Conservation (phyloP, 495 filamentous ascomycete genomes). For the Penicillium angulare region DNA sequence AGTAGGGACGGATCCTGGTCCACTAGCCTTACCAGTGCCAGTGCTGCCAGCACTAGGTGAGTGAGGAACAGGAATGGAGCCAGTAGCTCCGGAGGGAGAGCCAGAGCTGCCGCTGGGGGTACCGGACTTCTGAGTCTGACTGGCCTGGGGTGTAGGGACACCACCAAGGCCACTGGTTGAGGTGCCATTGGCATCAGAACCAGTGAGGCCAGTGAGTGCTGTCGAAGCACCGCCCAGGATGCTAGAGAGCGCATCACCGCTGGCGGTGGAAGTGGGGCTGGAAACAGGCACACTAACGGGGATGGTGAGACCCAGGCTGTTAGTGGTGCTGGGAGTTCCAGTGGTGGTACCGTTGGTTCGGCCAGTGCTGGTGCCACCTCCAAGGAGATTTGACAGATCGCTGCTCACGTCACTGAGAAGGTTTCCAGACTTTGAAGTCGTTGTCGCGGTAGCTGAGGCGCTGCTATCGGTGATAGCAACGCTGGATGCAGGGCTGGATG, state of each 20-base stretch:
- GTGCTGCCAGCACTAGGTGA: conserved; percentile 12
- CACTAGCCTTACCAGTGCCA: conserved; percentile 14
- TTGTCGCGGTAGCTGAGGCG: conserved; percentile 1
- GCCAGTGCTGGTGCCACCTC: conserved; percentile 3
- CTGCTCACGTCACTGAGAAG: conserved; percentile 6
- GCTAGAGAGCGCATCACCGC: conserved; percentile 6
- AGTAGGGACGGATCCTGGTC: conserved; percentile 8
- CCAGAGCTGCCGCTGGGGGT: conserved; percentile 14
- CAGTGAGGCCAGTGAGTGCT: conserved; percentile 4
- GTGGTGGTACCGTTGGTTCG: conserved; percentile 8
- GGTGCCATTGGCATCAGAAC: not conserved
- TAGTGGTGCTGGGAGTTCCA: not conserved
- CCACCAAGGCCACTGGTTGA: conserved; percentile 14
- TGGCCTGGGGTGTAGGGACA: conserved; percentile 13
- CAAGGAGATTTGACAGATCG: conserved; percentile 3
- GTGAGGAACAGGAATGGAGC: conserved; percentile 20
- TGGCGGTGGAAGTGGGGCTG: conserved; percentile 11
- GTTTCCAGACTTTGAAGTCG: not conserved
- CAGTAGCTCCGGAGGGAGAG: conserved; percentile 27
- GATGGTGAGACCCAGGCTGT: conserved; percentile 11
- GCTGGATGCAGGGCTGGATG: no score
- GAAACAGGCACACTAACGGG: conserved; percentile 28
- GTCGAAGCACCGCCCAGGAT: conserved; percentile 9
- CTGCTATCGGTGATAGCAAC: no score
- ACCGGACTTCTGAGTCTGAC: conserved; percentile 11